Conservation (phyloP, 371 early-diverging fungal genomes). For the Rhizomucor pusillus region DNA sequence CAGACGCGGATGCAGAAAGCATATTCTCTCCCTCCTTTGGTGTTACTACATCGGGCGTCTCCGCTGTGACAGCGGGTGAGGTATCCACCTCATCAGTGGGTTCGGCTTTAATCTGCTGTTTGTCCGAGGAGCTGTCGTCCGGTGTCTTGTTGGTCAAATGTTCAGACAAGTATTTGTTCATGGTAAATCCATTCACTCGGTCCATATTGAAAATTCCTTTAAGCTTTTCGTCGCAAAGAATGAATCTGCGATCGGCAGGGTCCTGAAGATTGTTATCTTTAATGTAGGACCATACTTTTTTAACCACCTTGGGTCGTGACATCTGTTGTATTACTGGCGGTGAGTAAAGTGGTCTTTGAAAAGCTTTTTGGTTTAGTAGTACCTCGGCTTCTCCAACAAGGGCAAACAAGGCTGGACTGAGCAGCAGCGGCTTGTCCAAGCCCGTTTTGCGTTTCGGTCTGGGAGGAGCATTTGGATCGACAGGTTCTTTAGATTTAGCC, state of each 20-base stretch:
- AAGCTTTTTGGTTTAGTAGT: slow-evolving; percentile 23
- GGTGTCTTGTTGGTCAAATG: slow-evolving; percentile 45
- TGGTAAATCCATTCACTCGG: slow-evolving; percentile 53
- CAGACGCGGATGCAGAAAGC: slow-evolving; percentile 6
- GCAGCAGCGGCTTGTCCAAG: slow-evolving; percentile 45
- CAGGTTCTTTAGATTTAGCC: slow-evolving; percentile 18
- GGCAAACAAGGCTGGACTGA: slow-evolving; percentile 48
- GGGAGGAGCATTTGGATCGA: slow-evolving; percentile 49
- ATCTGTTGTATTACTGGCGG: slow-evolving; percentile 28
- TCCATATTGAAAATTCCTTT: slow-evolving; percentile 51
- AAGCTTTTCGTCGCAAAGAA: slow-evolving; percentile 53
- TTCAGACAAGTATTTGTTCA: slow-evolving; percentile 55
- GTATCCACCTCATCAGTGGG: slow-evolving; percentile 9
- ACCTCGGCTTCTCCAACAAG: slow-evolving; percentile 48
- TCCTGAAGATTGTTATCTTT: slow-evolving; percentile 60
- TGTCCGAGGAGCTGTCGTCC: neutral
- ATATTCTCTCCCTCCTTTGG: slow-evolving; percentile 19
- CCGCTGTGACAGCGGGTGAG: slow-evolving; percentile 23
- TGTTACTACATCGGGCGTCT: slow-evolving; percentile 24
- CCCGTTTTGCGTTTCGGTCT: slow-evolving; percentile 52
- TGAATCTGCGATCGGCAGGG: slow-evolving; percentile 53
- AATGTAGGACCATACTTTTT: slow-evolving; percentile 57
- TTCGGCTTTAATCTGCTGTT: no score
- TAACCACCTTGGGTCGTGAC: slow-evolving; percentile 56
- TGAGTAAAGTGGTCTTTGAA: neutral